Base-by-base conservation (phyloP, 1,284 basidiomycete species). In the Agaricales sp. region DNA sequence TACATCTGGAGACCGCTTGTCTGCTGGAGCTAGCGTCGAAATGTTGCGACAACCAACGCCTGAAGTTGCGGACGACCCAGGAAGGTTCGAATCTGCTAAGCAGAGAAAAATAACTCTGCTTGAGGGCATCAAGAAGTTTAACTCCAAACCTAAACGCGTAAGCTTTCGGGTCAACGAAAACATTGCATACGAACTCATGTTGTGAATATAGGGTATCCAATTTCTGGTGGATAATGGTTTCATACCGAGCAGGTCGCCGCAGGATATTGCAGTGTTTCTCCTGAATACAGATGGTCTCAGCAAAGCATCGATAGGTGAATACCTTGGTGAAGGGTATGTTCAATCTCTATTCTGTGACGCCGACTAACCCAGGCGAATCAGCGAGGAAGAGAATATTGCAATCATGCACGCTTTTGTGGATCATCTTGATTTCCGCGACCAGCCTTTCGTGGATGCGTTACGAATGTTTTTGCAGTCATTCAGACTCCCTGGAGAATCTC, bases 371-470 rank as follows among this genome's bases (percentile, higher is more conserved):
- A n/a, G n/a, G 20, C 54, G 54, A 41, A 38, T 46, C 57, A 94
- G 92, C 43, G 90, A 93, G 47, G 86, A 88, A 48, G 75, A 79
- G 55, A 91, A 96, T 59, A 78, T 96, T 50, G 83, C 88, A 0
- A 90, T 78, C 51, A 97, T 98, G 94, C 94, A 98, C 66, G 88
- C 91, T 21, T 97, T 97, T 59, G 90, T 97, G 51, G 92, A 97
- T 61, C 68, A 82, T 61, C 75, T 97, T 60, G 88, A 97, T 57
- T 91, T 98, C 64, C 78, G 77, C 45, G 80, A 82, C 52, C 67
- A 84, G 55, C 68, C 74, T 13, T 98, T 98, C 62, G 84, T 93
- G 39, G 87, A 93, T 59, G 92, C 93, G 0, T 69, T 98, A 44
- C 79, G 94, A 41, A 63, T 78, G 50, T 96, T 94, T 67, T 69